Conservation (phyloP, 2,329 filamentous ascomycete genomes). For the Colletotrichum sp. region DNA sequence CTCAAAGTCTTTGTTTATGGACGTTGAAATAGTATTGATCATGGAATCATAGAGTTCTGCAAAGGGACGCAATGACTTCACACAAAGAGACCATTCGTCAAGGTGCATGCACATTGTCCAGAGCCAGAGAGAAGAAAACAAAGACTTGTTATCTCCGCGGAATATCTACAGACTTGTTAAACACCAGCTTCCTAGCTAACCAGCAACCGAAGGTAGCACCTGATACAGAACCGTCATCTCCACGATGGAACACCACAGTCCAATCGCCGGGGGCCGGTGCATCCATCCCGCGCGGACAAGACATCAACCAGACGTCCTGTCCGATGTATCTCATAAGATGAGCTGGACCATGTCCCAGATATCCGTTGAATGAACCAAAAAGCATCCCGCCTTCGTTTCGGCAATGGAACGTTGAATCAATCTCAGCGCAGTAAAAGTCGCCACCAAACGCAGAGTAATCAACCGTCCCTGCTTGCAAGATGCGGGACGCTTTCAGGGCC, state of each 20-base stretch:
- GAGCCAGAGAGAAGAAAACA: neutral
- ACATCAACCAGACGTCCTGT: conserved; percentile 41
- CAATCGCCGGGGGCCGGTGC: conserved; percentile 46
- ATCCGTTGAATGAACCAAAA: conserved; percentile 48
- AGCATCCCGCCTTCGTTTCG: conserved; percentile 37
- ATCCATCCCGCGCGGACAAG: conserved; percentile 44
- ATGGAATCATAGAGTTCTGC: neutral
- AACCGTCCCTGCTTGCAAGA: neutral
- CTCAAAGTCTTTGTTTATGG: neutral
- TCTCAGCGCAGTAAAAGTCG: conserved; percentile 37
- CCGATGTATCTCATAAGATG: conserved; percentile 42
- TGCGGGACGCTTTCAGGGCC: neutral
- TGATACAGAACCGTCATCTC: conserved; percentile 26
- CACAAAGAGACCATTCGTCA: neutral
- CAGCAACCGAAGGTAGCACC: conserved; percentile 43
- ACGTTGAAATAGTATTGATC: neutral
- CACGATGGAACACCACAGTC: conserved; percentile 41
- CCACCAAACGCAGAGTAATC: conserved; percentile 35
- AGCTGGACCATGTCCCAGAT: conserved; percentile 40
- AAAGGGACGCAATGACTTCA: neutral
- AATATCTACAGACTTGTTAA: neutral
- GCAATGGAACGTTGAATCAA: conserved; percentile 40
- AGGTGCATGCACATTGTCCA: neutral
- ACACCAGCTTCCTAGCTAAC: conserved; percentile 36
- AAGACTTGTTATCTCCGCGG: neutral